These are phyloP conservation scores for Diutina pseudorugosa DNA, from an alignment of 1,139 yeast species.

Conservation along the genomic window DNA sequence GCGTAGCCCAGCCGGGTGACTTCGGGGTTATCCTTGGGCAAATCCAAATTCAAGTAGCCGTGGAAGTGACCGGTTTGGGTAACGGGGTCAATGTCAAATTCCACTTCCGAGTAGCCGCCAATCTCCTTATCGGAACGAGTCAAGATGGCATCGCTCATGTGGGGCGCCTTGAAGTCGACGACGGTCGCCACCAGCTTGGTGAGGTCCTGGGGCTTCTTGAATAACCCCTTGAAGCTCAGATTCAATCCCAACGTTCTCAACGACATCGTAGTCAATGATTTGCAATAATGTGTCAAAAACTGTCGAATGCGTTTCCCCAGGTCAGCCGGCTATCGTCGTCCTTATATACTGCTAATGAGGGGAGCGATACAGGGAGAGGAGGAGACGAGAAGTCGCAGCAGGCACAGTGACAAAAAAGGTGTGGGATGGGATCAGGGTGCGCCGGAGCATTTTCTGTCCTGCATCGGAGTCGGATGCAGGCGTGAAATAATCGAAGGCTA, in stretches of 20 bases:
- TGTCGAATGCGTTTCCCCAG: too few species aligned
- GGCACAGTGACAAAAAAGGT: neutral
- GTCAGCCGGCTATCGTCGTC: too few species aligned
- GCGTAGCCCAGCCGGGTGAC: slow-evolving; percentile 72
- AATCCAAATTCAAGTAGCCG: slow-evolving; percentile 62
- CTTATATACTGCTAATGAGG: neutral
- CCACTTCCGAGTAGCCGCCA: slow-evolving; percentile 67
- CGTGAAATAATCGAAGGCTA: neutral
- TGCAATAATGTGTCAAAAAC: neutral
- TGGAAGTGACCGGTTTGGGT: slow-evolving; percentile 43
- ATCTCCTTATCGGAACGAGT: slow-evolving; percentile 62
- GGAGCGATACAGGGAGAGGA: too few species aligned
- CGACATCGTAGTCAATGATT: slow-evolving; percentile 17
- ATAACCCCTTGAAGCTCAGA: slow-evolving; percentile 25
- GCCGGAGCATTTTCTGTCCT: neutral
- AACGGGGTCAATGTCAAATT: slow-evolving; percentile 29
- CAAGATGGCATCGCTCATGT: slow-evolving; percentile 25
- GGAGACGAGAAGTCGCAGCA: too few species aligned
- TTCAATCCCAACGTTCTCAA: slow-evolving; percentile 31
- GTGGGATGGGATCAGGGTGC: neutral
- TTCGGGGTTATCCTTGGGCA: slow-evolving; percentile 60
- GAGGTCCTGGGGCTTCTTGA: slow-evolving; percentile 20
- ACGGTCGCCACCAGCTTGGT: slow-evolving; percentile 27
- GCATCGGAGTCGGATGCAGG: slow-evolving; percentile 3
- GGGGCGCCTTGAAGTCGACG: neutral